These are phyloP conservation scores for Annulohypoxylon bovei DNA, from an alignment of 495 filamentous ascomycete genomes.

Conservation along the genomic window DNA sequence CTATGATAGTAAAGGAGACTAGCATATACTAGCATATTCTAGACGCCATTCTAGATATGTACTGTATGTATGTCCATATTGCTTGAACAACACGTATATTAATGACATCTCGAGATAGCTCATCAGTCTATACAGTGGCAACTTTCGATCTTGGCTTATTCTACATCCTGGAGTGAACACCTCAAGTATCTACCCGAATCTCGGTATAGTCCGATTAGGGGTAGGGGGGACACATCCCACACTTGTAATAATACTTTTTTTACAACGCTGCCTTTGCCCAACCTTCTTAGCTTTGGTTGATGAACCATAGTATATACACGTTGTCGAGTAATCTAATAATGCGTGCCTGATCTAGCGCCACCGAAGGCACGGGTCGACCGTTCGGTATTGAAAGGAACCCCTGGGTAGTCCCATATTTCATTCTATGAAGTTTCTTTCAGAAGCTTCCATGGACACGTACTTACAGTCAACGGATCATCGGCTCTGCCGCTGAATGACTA, in stretches of 20 bases:
- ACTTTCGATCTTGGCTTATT: constrained; percentile 4
- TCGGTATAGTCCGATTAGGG: constrained; percentile 37
- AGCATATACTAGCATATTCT: constrained; percentile 25
- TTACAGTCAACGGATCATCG: constrained; percentile 1
- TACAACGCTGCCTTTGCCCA: constrained; percentile 13
- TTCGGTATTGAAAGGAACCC: background rate
- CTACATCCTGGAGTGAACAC: constrained; percentile 12
- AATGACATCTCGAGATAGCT: background rate
- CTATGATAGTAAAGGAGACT: background rate
- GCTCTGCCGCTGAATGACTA: constrained; percentile 21
- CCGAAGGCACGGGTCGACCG: constrained; percentile 18
- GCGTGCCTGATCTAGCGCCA: constrained; percentile 31
- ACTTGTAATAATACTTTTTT: constrained; percentile 8
- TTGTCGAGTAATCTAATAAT: constrained; percentile 23
- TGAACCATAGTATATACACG: constrained; percentile 10
- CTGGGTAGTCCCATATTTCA: background rate
- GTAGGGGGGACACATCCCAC: background rate
- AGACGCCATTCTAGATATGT: constrained; percentile 8
- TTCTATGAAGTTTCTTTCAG: background rate
- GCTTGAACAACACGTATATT: background rate
- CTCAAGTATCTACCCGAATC: constrained; percentile 30
- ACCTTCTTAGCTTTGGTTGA: constrained; percentile 13
- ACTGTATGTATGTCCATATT: background rate
- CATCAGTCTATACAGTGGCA: constrained; percentile 21
- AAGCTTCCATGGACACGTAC: constrained; percentile 30